phyloP scores from a whole-genome alignment of 495 filamentous ascomycete genomes.

The Corynascus novoguineensis region DNA sequence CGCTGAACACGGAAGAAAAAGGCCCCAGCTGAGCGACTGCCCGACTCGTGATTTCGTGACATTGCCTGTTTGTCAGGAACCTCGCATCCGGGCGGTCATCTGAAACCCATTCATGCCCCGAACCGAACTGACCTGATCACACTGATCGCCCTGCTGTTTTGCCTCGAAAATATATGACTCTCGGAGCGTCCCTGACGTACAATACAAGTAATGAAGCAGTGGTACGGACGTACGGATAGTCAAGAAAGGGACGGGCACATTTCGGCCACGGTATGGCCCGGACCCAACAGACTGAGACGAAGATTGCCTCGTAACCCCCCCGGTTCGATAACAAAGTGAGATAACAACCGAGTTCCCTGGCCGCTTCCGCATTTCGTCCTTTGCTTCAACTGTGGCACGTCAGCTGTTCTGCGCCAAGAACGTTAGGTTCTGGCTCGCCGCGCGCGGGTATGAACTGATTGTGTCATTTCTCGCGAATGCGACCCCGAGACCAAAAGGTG shows the following conservation, averaged over 20 bases:
- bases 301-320: no score
- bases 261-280: neutral
- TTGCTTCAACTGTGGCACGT: neutral
- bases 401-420: neutral
- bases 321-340: no score
- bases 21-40: neutral
- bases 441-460: no score
- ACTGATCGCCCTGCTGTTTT: neutral
- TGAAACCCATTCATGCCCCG: slow-evolving; percentile 2
- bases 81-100: neutral
- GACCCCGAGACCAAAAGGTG: neutral
- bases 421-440: neutral
- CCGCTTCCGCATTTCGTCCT: no score
- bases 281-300: neutral
- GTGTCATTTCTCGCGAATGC: neutral
- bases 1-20: neutral
- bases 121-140: neutral
- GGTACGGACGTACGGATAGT: neutral
- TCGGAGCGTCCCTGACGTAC: neutral
- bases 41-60: neutral
- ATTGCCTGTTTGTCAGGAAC: neutral
- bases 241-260: no score
- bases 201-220: neutral
- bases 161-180: neutral
- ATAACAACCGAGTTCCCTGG: no score